Percentiles rank a stretch among this genome's conserved stretches.
Conservation (phyloP, 2,329 filamentous ascomycete species). For the Pezicula rhizophila region DNA sequence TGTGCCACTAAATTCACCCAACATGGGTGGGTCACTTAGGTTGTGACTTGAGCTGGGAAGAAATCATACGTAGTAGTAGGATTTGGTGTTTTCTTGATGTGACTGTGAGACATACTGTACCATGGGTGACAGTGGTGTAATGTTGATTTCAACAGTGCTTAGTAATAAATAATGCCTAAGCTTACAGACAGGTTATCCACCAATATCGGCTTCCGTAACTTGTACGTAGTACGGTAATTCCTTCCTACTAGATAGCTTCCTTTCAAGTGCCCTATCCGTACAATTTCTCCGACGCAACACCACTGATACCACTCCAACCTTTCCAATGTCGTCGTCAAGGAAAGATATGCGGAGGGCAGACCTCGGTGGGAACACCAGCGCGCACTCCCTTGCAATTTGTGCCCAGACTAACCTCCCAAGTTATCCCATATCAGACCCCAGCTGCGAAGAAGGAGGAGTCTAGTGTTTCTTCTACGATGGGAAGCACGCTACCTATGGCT, state of each 20-base stretch:
- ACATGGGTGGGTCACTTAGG: too few relatives aligned
- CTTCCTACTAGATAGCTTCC: neutral
- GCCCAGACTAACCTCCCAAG: constrained; percentile 35
- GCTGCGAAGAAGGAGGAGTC: constrained; percentile 53
- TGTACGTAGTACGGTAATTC: too few relatives aligned
- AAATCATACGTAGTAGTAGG: too few relatives aligned
- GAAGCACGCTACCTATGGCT: constrained; percentile 87
- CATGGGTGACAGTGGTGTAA: too few relatives aligned
- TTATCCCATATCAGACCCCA: constrained; percentile 61
- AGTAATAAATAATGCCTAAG: too few relatives aligned
- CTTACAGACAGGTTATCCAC: too few relatives aligned
- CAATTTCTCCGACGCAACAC: neutral
- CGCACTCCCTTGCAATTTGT: constrained; percentile 60
- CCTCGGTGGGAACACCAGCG: constrained; percentile 52
- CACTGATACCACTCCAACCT: neutral
- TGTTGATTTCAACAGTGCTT: too few relatives aligned
- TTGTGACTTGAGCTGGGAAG: too few relatives aligned
- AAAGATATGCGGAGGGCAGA: constrained; percentile 73
- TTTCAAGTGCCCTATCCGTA: neutral
- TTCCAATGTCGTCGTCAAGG: constrained; percentile 58
- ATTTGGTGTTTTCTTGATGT: too few relatives aligned
- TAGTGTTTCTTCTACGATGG: constrained; percentile 66
- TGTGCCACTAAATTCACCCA: too few relatives aligned
- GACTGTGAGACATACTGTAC: too few relatives aligned
- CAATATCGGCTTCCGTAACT: too few relatives aligned